Percentiles rank a stretch among this genome's conserved stretches.
Evolutionary conservation across 1,284 basidiomycete species (phyloP).

Genomic region (Pulveroboletus sp.): DNA sequence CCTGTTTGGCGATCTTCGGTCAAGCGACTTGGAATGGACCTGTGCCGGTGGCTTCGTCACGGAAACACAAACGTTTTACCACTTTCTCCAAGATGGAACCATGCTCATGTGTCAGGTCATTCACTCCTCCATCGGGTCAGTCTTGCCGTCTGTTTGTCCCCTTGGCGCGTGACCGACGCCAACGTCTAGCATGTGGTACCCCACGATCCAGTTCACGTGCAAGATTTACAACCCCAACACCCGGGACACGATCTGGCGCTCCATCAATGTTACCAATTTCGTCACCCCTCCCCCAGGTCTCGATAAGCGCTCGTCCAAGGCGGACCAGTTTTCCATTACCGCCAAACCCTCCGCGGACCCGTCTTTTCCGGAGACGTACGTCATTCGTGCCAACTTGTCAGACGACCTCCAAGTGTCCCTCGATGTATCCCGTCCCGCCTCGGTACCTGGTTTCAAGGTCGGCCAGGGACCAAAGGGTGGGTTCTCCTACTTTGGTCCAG

Average conservation of each 20-base stretch:
- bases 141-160: slow-evolving; percentile 18
- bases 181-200: slow-evolving; percentile 77
- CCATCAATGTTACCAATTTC: slow-evolving; percentile 86
- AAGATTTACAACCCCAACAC: slow-evolving; percentile 86
- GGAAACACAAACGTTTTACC: slow-evolving; percentile 93
- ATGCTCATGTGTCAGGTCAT: slow-evolving; percentile 91
- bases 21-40: slow-evolving; percentile 80
- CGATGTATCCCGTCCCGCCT: slow-evolving; percentile 67
- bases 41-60: slow-evolving; percentile 86
- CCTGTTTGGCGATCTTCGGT: slow-evolving; percentile 69
- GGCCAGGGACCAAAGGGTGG: slow-evolving; percentile 89
- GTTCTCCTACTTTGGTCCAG: slow-evolving; percentile 86
- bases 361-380: slow-evolving; percentile 75
- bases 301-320: slow-evolving; percentile 88
- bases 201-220: slow-evolving; percentile 95
- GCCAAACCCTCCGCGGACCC: slow-evolving; percentile 65
- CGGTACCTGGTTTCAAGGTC: slow-evolving; percentile 88
- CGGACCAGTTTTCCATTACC: slow-evolving; percentile 86
- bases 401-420: slow-evolving; percentile 82
- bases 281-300: slow-evolving; percentile 68
- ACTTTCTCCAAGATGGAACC: slow-evolving; percentile 80
- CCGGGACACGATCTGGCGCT: slow-evolving; percentile 83
- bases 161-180: slow-evolving; percentile 12
- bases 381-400: slow-evolving; percentile 79
- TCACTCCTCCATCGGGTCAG: slow-evolving; percentile 92